Percentiles rank a stretch among this genome's conserved stretches.
Evolutionary conservation across 192 early-diverging fungal species (phyloP).

Genomic region (Globomyces pollinis-pini): DNA sequence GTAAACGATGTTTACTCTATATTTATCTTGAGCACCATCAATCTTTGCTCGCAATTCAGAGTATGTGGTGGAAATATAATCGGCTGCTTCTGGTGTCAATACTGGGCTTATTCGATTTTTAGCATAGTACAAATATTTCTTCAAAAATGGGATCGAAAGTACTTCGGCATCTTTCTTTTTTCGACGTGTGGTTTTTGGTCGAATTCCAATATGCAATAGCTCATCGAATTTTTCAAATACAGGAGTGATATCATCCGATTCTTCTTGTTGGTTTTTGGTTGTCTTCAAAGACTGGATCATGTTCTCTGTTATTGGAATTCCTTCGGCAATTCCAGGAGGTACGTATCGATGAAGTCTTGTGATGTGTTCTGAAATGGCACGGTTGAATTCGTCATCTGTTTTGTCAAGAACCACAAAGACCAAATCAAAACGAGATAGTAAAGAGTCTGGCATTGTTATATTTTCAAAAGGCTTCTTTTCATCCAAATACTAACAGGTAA

Average conservation of each 20-base stretch:
- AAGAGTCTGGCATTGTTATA: conserved; percentile 90
- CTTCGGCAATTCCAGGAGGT: conserved; percentile 75
- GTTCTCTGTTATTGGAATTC: conserved; percentile 37
- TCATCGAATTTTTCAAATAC: conserved; percentile 88
- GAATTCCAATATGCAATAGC: conserved; percentile 70
- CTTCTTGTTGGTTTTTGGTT: conserved; percentile 13
- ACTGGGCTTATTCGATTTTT: conserved; percentile 79
- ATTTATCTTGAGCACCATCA: conserved; percentile 58
- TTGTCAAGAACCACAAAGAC: conserved; percentile 94
- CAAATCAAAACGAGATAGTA: conserved; percentile 95
- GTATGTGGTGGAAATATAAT: conserved; percentile 73
- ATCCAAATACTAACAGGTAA: conserved; percentile 72
- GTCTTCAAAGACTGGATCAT: conserved; percentile 25
- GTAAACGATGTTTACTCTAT: conserved; percentile 39
- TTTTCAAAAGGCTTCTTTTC: conserved; percentile 84
- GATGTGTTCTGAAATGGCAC: conserved; percentile 86
- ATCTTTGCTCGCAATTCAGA: conserved; percentile 74
- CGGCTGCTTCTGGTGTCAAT: conserved; percentile 73
- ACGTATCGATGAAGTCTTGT: conserved; percentile 91
- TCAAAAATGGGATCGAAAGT: conserved; percentile 79
- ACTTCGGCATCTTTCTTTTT: conserved; percentile 40
- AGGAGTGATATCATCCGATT: conserved; percentile 44
- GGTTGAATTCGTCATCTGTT: conserved; percentile 76
- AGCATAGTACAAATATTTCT: conserved; percentile 92
- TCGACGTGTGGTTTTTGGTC: conserved; percentile 17